phyloP scores from a whole-genome alignment of 805 yeast genomes.

The Danielozyma ontarioensis region DNA sequence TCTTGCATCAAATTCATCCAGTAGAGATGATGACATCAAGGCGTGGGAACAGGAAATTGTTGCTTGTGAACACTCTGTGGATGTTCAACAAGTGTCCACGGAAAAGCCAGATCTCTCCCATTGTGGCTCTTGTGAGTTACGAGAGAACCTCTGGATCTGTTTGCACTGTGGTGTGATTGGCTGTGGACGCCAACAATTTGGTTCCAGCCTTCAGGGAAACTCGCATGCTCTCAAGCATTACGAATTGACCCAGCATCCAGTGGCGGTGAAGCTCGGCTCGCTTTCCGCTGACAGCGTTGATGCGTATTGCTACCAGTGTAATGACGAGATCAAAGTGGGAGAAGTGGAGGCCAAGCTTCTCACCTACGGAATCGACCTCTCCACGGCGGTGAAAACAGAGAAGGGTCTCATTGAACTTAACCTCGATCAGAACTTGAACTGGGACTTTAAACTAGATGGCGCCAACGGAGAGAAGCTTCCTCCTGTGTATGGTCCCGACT shows the following conservation, averaged over 20 bases:
- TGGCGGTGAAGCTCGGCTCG: constrained; percentile 89
- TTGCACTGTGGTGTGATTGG: constrained; percentile 86
- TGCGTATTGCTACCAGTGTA: constrained; percentile 81
- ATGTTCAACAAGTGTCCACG: constrained; percentile 37
- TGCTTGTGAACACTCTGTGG: constrained; percentile 72
- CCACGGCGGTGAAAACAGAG: constrained; percentile 63
- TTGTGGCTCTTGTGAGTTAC: constrained; percentile 59
- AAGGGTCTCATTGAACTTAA: constrained; percentile 85
- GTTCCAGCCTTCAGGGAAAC: constrained; percentile 82
- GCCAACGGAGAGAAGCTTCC: constrained; percentile 59
- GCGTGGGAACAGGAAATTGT: constrained; percentile 89
- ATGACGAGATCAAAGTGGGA: constrained; percentile 83
- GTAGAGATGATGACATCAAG: constrained; percentile 62
- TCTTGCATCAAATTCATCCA: constrained; percentile 52
- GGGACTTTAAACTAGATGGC: constrained; percentile 85
- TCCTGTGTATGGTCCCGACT: constrained; percentile 68
- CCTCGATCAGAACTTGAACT: constrained; percentile 84
- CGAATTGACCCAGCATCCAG: constrained; percentile 56
- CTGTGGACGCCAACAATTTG: constrained; percentile 93
- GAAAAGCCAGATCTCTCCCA: constrained; percentile 27
- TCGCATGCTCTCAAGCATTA: constrained; percentile 83
- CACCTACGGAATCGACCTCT: constrained; percentile 64
- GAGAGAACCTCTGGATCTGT: constrained; percentile 88
- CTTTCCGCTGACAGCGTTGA: constrained; percentile 70
- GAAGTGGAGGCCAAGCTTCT: constrained; percentile 42